These are phyloP conservation scores for Sanghuangporus weigelae DNA, from an alignment of 1,284 basidiomycete species.

Conservation along the genomic window DNA sequence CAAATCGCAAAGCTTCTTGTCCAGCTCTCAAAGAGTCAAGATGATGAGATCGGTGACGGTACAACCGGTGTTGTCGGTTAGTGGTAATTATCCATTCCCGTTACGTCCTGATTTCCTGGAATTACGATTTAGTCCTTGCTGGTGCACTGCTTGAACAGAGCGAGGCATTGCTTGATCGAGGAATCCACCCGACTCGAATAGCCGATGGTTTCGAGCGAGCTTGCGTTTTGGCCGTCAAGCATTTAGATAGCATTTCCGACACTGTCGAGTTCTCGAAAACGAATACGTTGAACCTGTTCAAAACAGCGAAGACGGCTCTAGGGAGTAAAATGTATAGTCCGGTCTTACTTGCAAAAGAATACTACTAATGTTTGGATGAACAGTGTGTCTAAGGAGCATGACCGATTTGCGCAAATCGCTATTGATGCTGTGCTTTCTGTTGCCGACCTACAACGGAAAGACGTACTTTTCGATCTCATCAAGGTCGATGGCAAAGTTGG, in stretches of 20 bases:
- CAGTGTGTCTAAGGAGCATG: conserved; percentile 94
- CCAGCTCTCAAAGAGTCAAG: conserved; percentile 95
- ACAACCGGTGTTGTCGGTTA: conserved; percentile 97
- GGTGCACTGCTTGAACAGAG: conserved; percentile 93
- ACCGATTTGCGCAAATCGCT: conserved; percentile 95
- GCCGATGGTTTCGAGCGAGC: conserved; percentile 24
- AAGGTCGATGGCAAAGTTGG: conserved; percentile 99
- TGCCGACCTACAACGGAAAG: conserved; percentile 90
- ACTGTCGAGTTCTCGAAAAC: conserved; percentile 78
- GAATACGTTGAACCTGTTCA: conserved; percentile 84
- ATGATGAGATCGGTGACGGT: conserved; percentile 99
- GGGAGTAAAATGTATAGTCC: conserved; percentile 87
- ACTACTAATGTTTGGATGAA: neutral
- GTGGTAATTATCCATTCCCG: conserved; percentile 28
- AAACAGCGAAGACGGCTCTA: conserved; percentile 93
- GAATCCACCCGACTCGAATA: conserved; percentile 76
- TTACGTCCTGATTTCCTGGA: neutral
- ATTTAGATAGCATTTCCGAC: conserved; percentile 94
- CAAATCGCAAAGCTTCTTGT: conserved; percentile 98
- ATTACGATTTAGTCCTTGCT: conserved; percentile 71
- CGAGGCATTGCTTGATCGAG: conserved; percentile 88
- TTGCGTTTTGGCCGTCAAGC: conserved; percentile 46
- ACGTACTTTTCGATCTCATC: conserved; percentile 98
- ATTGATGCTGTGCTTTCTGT: conserved; percentile 96
- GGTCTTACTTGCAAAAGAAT: neutral